phyloP scores from a whole-genome alignment of 2,329 filamentous ascomycete species.

The Penicillium aurantiogriseum region DNA sequence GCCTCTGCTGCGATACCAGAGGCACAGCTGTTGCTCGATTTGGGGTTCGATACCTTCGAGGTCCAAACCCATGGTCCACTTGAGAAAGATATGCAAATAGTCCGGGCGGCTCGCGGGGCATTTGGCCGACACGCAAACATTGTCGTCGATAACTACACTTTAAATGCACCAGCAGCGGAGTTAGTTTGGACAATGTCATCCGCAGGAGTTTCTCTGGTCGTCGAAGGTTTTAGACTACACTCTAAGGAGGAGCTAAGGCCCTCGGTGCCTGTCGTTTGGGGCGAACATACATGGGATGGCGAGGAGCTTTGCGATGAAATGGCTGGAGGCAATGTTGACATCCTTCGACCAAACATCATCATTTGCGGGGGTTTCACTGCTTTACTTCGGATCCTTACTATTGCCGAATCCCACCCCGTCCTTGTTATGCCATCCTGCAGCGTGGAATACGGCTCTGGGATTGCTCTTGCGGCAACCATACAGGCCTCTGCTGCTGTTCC shows the following conservation, averaged over 20 bases:
- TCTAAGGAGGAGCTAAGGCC: neutral
- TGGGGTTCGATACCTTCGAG: neutral
- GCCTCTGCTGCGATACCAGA: neutral
- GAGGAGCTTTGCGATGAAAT: neutral
- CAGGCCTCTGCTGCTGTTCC: neutral
- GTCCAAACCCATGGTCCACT: rapidly evolving
- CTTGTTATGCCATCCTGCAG: neutral
- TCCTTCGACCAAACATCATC: neutral
- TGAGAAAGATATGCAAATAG: neutral
- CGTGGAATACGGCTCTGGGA: neutral
- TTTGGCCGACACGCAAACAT: neutral
- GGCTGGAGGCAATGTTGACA: neutral
- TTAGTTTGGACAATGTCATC: neutral
- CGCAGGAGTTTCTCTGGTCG: neutral
- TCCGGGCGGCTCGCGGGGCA: no score
- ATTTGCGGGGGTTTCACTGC: neutral
- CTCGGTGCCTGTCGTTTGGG: neutral
- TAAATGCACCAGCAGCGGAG: neutral
- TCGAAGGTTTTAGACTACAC: neutral
- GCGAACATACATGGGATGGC: neutral
- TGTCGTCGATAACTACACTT: neutral
- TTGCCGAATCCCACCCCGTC: neutral
- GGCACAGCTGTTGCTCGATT: neutral
- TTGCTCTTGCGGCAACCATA: neutral
- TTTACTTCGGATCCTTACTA: neutral